Base-by-base conservation (phyloP, 2,329 filamentous ascomycete genomes). In the Monilinia aucupariae region DNA sequence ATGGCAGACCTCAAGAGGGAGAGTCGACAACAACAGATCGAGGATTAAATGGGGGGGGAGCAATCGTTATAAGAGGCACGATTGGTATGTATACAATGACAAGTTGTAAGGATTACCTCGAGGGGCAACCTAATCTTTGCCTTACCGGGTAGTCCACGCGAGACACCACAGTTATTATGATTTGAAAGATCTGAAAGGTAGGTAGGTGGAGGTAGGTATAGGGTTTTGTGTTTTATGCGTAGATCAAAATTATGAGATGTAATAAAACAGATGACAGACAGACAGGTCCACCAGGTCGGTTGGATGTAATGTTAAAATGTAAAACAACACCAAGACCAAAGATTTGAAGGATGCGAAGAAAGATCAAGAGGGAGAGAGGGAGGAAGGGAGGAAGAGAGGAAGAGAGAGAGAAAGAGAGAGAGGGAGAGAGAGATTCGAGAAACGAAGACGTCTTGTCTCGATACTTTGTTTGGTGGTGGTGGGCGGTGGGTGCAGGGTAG, bases 131-230 rank as follows among this genome's bases (percentile, higher is more conserved):
- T 58, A 50, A 62, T 50, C 17, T 49, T 56, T 49, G 51, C 60
- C 43, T 62, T 62, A 62, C 43, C 43, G 34, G 60, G 20, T 41
- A 58, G 47, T 43, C 43, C 52, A 62, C 52, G 60, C 60, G 52
- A 62, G 60, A 62, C 52, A 45, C 60, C 52, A 52, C 60, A 58
- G 43, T 30, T 39, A 62, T 62, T 58, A 17, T 62, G 49, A 13
- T 34, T 30, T 25, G 51, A 58, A n/a, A 20, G 13, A 27, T 49
- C 7, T 43, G 15, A 20, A 20, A 30, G 27, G 27, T 30, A 3
- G 27, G 27, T n/a, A 45, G 37, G 37, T 39, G 9, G 3, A 4
- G 27, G 27, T 30, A 3, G 27, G 27, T 30, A 30, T 12, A 58
- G 30, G 43, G 4, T 32, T 37, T 37, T 12, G 34, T 27, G 30